Evolutionary conservation across 768 basidiomycete genomes (phyloP).

Genomic region (Pholiota molesta): DNA sequence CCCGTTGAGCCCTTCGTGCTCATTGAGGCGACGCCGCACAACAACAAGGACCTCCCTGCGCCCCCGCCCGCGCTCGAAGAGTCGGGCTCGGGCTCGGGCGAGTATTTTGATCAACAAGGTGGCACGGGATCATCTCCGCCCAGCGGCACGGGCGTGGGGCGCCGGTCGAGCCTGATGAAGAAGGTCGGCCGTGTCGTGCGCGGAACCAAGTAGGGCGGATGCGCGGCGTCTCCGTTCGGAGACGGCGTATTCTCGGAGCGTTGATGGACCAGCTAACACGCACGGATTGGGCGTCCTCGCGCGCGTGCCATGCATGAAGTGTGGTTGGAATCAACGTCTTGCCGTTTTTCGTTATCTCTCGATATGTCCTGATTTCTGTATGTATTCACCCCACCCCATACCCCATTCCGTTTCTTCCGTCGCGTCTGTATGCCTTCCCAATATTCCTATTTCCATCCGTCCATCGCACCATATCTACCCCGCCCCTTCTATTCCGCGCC

Average conservation of each 20-base stretch:
- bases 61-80: slow-evolving; percentile 30
- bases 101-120: slow-evolving; percentile 50
- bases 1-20: slow-evolving; percentile 63
- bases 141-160: slow-evolving; percentile 45
- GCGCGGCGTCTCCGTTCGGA: background rate
- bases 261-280: background rate
- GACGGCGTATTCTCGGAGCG: background rate
- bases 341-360: background rate
- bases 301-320: slow-evolving; percentile 1
- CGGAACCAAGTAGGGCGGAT: slow-evolving; percentile 41
- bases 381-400: slow-evolving; percentile 4
- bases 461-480: slow-evolving; percentile 9
- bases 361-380: background rate
- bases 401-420: slow-evolving; percentile 4
- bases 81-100: slow-evolving; percentile 37
- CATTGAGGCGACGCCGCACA: slow-evolving; percentile 51
- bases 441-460: background rate
- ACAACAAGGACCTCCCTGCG: slow-evolving; percentile 60
- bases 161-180: slow-evolving; percentile 81
- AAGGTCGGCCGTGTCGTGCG: slow-evolving; percentile 77
- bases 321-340: background rate
- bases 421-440: background rate
- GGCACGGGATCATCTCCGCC: slow-evolving; percentile 38
- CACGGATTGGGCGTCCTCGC: background rate
- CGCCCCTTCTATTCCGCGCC: background rate